Evolutionary conservation across 2,329 filamentous ascomycete species (phyloP).

Genomic region (Didymella arachidicola): DNA sequence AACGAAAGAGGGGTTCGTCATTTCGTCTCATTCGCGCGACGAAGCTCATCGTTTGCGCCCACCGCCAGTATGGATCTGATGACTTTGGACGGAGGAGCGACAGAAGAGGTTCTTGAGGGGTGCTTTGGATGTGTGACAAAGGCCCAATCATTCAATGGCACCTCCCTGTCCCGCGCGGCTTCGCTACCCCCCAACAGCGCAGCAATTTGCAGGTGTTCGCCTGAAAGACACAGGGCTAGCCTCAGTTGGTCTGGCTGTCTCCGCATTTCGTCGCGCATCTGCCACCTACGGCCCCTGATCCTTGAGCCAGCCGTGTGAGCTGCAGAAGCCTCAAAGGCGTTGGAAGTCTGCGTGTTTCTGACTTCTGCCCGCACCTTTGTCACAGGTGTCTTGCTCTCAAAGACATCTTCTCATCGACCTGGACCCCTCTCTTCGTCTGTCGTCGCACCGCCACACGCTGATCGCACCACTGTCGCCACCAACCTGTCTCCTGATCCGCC

Average conservation of each 20-base stretch:
- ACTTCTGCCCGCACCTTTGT: slow-evolving; percentile 45
- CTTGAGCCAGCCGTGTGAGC: slow-evolving; percentile 48
- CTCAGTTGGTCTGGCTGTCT: slow-evolving; percentile 50
- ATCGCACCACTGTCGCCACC: slow-evolving; percentile 31
- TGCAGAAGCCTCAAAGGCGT: slow-evolving; percentile 54
- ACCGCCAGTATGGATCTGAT: slow-evolving; percentile 29
- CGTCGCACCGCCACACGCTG: slow-evolving; percentile 33
- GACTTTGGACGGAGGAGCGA: slow-evolving; percentile 34
- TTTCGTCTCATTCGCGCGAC: slow-evolving; percentile 27
- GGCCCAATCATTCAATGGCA: slow-evolving; percentile 43
- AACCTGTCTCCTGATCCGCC: slow-evolving; percentile 34
- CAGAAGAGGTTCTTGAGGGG: slow-evolving; percentile 33
- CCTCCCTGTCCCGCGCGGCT: slow-evolving; percentile 38
- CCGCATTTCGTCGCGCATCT: slow-evolving; percentile 52
- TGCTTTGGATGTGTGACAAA: slow-evolving; percentile 40
- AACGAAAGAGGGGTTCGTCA: slow-evolving; percentile 38
- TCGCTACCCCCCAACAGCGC: slow-evolving; percentile 47
- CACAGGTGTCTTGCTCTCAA: slow-evolving; percentile 44
- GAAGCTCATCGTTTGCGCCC: slow-evolving; percentile 28
- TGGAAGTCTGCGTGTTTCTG: slow-evolving; percentile 45
- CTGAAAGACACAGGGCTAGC: slow-evolving; percentile 50
- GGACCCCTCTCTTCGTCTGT: slow-evolving; percentile 28
- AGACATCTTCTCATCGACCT: slow-evolving; percentile 33
- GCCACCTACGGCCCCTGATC: slow-evolving; percentile 51
- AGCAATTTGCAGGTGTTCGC: slow-evolving; percentile 52